Base-by-base conservation (phyloP, 306 rosid genomes). In the Dalbergia oliveri region DNA sequence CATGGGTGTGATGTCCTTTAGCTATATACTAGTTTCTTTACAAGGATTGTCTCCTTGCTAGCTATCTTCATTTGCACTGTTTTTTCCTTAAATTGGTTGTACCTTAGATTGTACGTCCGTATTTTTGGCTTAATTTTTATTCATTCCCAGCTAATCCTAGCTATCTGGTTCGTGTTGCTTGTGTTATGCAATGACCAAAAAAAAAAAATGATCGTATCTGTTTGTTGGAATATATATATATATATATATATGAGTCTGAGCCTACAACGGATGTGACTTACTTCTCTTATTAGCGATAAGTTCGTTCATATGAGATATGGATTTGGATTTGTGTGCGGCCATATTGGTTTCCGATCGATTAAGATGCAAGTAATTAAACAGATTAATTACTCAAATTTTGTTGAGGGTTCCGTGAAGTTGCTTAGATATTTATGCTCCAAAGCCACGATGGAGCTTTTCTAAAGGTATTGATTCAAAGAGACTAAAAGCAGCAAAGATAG, bases 21-120 rank as follows among this genome's bases (percentile, higher is more conserved):
- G 16, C n/a, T 73, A 37, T 37, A 6, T 37, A 6, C 41, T 37
- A 37, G 54, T n/a, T 70, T 51, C 47, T 64, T 64, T 63, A 44
- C 75, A 44, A 65, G 18, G 41, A 41, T 47, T 83, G 80, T 78
- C 77, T 15, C 73, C 57, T 78, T 83, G 66, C 80, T 44, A 37
- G 3, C 43, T 12, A 54, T 57, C 76, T 15, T 57, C 50, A 65
- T 58, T 58, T 8, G 11, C 31, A 47, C 23, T 57, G 33, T 69
- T 67, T 68, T 60, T 53, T 47, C 35, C 72, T 10, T 57, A 57
- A 45, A 26, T 44, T 66, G 54, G 13, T 11, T 73, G 69, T 57
- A 68, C 77, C 12, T 69, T n/a, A 33, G 26, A 75, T 69, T 50
- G 78, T 69, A 53, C 78, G 44, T 53, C 64, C 71, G 37, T 68